Conservation (phyloP, 164 flowering plant genomes). For the Cinnamomum micranthum region DNA sequence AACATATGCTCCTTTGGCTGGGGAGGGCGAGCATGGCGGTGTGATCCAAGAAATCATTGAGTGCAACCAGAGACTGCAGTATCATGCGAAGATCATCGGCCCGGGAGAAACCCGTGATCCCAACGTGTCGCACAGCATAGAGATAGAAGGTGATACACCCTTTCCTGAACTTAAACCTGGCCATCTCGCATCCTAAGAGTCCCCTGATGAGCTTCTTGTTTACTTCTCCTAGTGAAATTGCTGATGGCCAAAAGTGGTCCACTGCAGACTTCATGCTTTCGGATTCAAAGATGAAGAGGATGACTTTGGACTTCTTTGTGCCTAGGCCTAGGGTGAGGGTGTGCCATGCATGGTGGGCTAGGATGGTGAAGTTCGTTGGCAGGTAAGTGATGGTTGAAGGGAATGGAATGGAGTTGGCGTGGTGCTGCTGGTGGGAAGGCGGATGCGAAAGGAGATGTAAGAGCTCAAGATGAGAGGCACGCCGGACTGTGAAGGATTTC, state of each 20-base stretch:
- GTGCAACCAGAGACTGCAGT: slow-evolving; percentile 62
- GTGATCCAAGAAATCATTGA: slow-evolving; percentile 91
- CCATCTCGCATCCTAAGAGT: slow-evolving; percentile 67
- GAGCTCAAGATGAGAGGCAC: slow-evolving; percentile 64
- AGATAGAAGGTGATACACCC: slow-evolving; percentile 91
- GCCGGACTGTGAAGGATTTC: slow-evolving; percentile 81
- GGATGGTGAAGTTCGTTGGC: slow-evolving; percentile 94
- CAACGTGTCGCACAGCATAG: slow-evolving; percentile 58
- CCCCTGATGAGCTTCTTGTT: slow-evolving; percentile 67
- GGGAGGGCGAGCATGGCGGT: slow-evolving; percentile 97
- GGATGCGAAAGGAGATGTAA: slow-evolving; percentile 59
- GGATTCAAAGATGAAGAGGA: slow-evolving; percentile 82
- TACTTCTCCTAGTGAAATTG: slow-evolving; percentile 86
- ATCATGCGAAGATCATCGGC: slow-evolving; percentile 66
- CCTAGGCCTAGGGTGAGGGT: slow-evolving; percentile 93
- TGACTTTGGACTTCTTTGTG: slow-evolving; percentile 83
- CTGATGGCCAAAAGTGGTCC: slow-evolving; percentile 74
- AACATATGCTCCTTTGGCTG: slow-evolving; percentile 53
- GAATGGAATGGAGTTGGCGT: slow-evolving; percentile 29
- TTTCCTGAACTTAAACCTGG: slow-evolving; percentile 88
- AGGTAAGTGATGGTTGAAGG: slow-evolving; percentile 68
- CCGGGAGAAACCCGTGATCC: slow-evolving; percentile 48
- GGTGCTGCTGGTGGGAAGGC: slow-evolving; percentile 15
- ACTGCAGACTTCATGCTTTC: slow-evolving; percentile 42
- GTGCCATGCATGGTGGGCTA: slow-evolving; percentile 98